Percentiles rank a stretch among this genome's conserved stretches.
Evolutionary conservation across 2,329 filamentous ascomycete species (phyloP).

Genomic region (Aspergillus calidoustus): DNA sequence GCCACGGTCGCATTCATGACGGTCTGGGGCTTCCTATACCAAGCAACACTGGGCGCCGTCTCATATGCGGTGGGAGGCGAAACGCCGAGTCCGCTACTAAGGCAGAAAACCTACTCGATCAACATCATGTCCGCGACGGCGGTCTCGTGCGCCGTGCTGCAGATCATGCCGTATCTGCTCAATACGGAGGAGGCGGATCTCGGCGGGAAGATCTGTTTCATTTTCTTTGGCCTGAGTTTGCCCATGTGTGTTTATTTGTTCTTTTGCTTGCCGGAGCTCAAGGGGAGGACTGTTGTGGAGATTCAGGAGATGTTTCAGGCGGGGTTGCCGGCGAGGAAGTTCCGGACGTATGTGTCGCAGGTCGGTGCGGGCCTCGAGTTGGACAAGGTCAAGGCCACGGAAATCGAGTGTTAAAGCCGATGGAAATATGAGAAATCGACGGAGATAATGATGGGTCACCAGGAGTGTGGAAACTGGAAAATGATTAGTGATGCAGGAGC

Average conservation of each 20-base stretch:
- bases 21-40: not conserved
- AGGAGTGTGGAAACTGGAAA: too few species aligned
- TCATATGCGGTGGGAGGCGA: not conserved
- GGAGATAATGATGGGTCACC: not conserved
- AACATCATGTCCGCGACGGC: not conserved
- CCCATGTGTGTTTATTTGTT: not conserved
- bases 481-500: not conserved
- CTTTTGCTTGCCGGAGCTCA: not conserved
- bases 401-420: too few species aligned
- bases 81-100: not conserved
- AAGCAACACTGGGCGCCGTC: not conserved
- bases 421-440: too few species aligned
- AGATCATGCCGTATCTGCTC: not conserved
- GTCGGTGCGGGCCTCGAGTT: too few species aligned
- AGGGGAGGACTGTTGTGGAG: not conserved
- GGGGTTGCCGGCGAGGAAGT: too few species aligned
- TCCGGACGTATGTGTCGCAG: too few species aligned
- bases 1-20: not conserved
- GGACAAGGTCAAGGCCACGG: too few species aligned
- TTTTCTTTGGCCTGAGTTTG: not conserved
- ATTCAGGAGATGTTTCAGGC: not conserved
- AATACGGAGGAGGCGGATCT: not conserved
- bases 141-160: not conserved
- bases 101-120: not conserved
- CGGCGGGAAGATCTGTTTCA: conserved; percentile 23